phyloP scores from a whole-genome alignment of 2,329 filamentous ascomycete species.

The Monilinia aucupariae region DNA sequence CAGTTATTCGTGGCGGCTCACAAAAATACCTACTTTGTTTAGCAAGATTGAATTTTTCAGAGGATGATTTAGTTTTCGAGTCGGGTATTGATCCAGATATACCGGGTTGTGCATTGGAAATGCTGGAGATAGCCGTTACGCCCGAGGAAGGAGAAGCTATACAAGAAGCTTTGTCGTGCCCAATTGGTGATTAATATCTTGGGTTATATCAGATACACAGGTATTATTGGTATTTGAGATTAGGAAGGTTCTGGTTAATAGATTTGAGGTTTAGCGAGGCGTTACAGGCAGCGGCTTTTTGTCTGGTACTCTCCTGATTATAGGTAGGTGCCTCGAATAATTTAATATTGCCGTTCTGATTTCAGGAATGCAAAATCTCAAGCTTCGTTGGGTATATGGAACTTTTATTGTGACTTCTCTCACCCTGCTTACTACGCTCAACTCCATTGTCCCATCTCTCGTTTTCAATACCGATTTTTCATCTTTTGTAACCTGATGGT shows the following conservation, averaged over 20 bases:
- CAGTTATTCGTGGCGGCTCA: conserved; percentile 61
- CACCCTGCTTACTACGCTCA: too few species aligned
- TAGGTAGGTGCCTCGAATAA: too few species aligned
- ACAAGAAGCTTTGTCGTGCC: conserved; percentile 32
- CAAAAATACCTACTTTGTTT: conserved; percentile 80
- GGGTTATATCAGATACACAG: neutral
- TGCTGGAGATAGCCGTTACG: conserved; percentile 75
- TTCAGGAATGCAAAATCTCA: too few species aligned
- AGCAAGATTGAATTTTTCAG: conserved; percentile 76
- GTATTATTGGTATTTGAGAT: neutral
- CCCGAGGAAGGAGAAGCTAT: conserved; percentile 67
- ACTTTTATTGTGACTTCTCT: too few species aligned
- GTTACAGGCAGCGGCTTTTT: neutral
- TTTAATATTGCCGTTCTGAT: too few species aligned
- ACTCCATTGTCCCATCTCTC: too few species aligned
- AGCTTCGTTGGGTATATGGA: too few species aligned
- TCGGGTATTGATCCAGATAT: conserved; percentile 70
- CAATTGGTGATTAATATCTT: neutral
- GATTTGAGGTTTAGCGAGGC: neutral
- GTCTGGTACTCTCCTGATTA: too few species aligned
- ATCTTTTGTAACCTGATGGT: too few species aligned
- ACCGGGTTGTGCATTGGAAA: conserved; percentile 71
- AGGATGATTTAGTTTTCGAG: conserved; percentile 73
- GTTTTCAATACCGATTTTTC: too few species aligned
- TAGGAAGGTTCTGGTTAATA: neutral